Percentiles rank a stretch among this genome's conserved stretches.
phyloP scores from a whole-genome alignment of 768 basidiomycete species.

The Xerocomellus intermedius region DNA sequence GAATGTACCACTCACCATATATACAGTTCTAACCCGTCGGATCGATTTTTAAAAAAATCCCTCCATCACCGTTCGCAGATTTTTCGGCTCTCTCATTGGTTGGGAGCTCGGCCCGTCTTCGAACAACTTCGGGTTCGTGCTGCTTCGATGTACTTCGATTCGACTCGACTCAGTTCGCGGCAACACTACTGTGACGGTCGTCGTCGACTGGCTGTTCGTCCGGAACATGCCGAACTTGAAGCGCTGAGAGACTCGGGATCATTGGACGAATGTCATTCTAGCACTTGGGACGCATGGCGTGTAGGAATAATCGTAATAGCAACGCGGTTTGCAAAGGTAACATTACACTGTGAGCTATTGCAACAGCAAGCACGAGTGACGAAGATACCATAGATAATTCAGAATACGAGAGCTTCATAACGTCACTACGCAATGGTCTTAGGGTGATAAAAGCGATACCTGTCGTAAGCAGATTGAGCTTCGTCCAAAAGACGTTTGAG shows the following conservation, averaged over 20 bases:
- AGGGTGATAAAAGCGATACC: not conserved
- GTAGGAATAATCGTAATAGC: not conserved
- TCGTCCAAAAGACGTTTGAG: conserved; percentile 12
- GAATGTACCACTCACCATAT: not conserved
- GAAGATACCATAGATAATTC: not conserved
- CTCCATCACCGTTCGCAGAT: no score
- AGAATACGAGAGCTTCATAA: not conserved
- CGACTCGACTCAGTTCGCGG: no score
- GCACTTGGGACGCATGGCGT: no score
- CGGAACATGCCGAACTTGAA: not conserved
- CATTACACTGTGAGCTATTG: not conserved
- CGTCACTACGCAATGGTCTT: not conserved
- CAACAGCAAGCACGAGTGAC: not conserved
- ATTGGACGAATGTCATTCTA: not conserved
- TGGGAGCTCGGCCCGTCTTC: no score
- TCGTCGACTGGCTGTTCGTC: not conserved
- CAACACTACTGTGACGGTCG: no score
- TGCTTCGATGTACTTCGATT: no score
- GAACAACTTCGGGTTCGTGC: no score
- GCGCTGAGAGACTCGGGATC: not conserved
- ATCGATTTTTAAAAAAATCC: no score
- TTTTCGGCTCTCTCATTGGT: no score
- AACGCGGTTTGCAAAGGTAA: not conserved
- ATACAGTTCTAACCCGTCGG: not conserved
- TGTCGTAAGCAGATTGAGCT: conserved; percentile 9